These are phyloP conservation scores for Plasmodium gaboni DNA, from an alignment of 169 alveolate species.

Conservation along the genomic window DNA sequence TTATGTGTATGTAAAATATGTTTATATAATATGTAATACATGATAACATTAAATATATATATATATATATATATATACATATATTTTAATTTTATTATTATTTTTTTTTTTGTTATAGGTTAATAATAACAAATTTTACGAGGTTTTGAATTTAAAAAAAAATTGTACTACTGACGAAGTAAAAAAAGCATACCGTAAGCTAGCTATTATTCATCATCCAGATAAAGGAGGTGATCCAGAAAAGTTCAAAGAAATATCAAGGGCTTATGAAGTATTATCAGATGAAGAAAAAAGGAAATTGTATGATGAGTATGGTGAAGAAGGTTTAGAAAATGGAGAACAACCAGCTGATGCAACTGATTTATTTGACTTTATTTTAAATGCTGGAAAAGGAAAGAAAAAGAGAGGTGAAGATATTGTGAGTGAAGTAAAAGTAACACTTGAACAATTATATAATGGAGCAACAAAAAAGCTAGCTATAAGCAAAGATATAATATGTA, in stretches of 20 bases:
- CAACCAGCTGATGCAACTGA: constrained; percentile 89
- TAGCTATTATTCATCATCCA: constrained; percentile 97
- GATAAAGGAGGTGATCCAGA: constrained; percentile 99
- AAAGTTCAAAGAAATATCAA: constrained; percentile 95
- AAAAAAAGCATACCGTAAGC: constrained; percentile 95
- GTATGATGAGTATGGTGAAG: constrained; percentile 98
- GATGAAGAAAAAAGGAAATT: constrained; percentile 97
- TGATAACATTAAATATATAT: background rate
- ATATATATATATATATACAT: background rate
- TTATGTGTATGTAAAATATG: too few species aligned
- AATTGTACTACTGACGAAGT: constrained; percentile 93
- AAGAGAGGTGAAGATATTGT: constrained; percentile 93
- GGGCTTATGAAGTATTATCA: constrained; percentile 97
- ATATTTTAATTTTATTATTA: constrained; percentile 7
- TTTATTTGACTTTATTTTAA: constrained; percentile 94
- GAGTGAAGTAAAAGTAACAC: constrained; percentile 92
- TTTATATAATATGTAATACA: too few species aligned
- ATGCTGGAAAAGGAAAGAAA: constrained; percentile 95
- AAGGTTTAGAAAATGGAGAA: constrained; percentile 96
- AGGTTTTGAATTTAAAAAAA: constrained; percentile 87
- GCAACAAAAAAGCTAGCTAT: constrained; percentile 94
- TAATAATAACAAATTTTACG: constrained; percentile 90
- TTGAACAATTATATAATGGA: constrained; percentile 98
- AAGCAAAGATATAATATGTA: constrained; percentile 94
- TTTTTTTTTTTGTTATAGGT: constrained; percentile 48